Percentiles rank a stretch among this genome's conserved stretches.
Evolutionary conservation across 2,329 filamentous ascomycete species (phyloP).

Genomic region (Seiridium cupressi): DNA sequence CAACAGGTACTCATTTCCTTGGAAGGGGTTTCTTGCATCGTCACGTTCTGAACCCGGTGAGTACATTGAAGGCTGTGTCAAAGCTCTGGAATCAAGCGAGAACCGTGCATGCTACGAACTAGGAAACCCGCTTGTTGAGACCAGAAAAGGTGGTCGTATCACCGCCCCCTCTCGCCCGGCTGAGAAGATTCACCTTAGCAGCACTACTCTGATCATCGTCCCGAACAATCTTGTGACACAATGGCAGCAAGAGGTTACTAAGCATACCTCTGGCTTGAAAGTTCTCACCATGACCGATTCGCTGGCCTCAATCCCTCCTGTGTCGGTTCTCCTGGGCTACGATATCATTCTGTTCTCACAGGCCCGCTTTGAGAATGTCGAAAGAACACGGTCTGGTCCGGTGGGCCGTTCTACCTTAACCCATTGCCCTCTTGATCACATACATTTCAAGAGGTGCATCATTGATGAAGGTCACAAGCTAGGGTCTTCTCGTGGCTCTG

Average conservation of each 20-base stretch:
- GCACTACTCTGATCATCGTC: slow-evolving; percentile 74
- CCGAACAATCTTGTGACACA: slow-evolving; percentile 82
- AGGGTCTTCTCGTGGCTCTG: slow-evolving; percentile 61
- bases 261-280: slow-evolving; percentile 68
- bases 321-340: slow-evolving; percentile 58
- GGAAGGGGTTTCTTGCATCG: slow-evolving; percentile 63
- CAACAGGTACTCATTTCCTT: slow-evolving; percentile 67
- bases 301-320: slow-evolving; percentile 53
- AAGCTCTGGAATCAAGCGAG: slow-evolving; percentile 46
- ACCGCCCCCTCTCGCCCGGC: slow-evolving; percentile 29
- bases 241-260: slow-evolving; percentile 77
- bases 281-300: slow-evolving; percentile 60
- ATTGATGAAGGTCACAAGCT: slow-evolving; percentile 91
- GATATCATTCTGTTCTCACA: slow-evolving; percentile 81
- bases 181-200: slow-evolving; percentile 60
- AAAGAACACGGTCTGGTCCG: slow-evolving; percentile 43
- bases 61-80: slow-evolving; percentile 42
- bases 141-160: slow-evolving; percentile 35
- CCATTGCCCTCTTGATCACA: slow-evolving; percentile 60
- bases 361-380: slow-evolving; percentile 65
- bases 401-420: slow-evolving; percentile 21
- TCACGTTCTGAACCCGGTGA: slow-evolving; percentile 34
- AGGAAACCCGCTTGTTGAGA: slow-evolving; percentile 29
- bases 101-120: slow-evolving; percentile 61
- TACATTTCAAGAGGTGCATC: slow-evolving; percentile 87